Evolutionary conservation across 495 filamentous ascomycete species (phyloP), one percentile per base, ranked within the genome.

Genomic region (Trichoderma orchidacearum): DNA sequence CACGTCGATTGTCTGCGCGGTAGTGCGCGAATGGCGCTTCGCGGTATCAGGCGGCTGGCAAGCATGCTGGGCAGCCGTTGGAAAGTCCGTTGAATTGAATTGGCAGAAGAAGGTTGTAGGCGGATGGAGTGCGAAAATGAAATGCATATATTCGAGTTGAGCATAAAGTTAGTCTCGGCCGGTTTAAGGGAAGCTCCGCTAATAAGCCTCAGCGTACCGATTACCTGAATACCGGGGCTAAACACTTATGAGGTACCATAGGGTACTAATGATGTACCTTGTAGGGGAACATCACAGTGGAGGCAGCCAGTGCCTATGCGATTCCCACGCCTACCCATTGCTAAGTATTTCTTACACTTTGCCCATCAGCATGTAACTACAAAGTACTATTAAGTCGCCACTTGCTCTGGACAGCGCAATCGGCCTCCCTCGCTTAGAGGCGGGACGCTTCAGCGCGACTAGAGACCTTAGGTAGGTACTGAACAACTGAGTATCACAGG

Each of bases 1-100:
- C 72, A 80, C 77, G 74, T 72, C 53, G 74, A 72, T 58, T 68
- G 69, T 58, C 75, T 65, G 63, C 70, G 73, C 71, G 87, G 76
- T 62, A 79, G 78, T 71, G 84, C 77, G 79, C 80, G 81, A 67
- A 82, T 79, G 61, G 78, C 72, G 61, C 80, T 72, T 74, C 83
- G 78, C 62, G 84, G 82, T 71, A 89, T 70, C 66, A 86, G 72
- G 72, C 82, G 74, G 60, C 72, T 80, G 58, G 85, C 79, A 71
- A 90, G 81, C 88, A 93, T 92, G 61, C 35, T 41, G 45, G 41
- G 64, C 64, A 60, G 68, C 41, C 41, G 41, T 48, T 48, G 21
- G 6, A 9, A 23, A 23, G 41, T 11, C 18, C 21, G 17, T 11
- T 48, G 7, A 25, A 23, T 25, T 48, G 21, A 27, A 48, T 48